Evolutionary conservation across 1,139 yeast species (phyloP).

Genomic region (Taphrina pruni): DNA sequence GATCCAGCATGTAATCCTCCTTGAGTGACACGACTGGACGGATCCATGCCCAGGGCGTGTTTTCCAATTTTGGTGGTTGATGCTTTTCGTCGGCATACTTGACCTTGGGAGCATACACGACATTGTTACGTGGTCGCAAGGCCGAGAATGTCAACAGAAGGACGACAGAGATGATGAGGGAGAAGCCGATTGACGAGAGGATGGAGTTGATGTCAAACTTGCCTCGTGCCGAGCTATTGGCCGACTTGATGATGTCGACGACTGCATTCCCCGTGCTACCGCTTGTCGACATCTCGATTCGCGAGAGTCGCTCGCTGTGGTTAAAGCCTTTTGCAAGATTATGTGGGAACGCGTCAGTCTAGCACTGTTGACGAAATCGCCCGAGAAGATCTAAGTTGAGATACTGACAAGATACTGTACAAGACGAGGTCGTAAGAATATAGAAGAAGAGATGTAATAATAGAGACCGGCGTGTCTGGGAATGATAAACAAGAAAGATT

Average conservation of each 20-base stretch:
- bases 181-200: slow-evolving; percentile 39
- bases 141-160: slow-evolving; percentile 50
- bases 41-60: slow-evolving; percentile 50
- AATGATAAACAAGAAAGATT: too few relatives aligned
- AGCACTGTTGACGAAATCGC: too few relatives aligned
- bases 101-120: slow-evolving; percentile 52
- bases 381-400: background rate
- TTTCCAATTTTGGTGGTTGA: slow-evolving; percentile 48
- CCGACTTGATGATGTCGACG: slow-evolving; percentile 36
- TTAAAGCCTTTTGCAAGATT: too few relatives aligned
- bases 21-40: slow-evolving; percentile 46
- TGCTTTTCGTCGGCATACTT: slow-evolving; percentile 45
- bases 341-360: too few relatives aligned
- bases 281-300: slow-evolving; percentile 5
- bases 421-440: background rate
- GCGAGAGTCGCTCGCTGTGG: too few relatives aligned
- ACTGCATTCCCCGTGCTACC: slow-evolving; percentile 28
- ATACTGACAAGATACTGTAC: too few relatives aligned
- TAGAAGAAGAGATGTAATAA: background rate
- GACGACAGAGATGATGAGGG: slow-evolving; percentile 45
- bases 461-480: too few relatives aligned
- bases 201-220: slow-evolving; percentile 38
- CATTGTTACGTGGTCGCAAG: slow-evolving; percentile 52
- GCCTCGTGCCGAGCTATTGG: slow-evolving; percentile 32
- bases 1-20: slow-evolving; percentile 50